phyloP scores from a whole-genome alignment of 2,329 filamentous ascomycete genomes.

The Neopestalotiopsis rosae region DNA sequence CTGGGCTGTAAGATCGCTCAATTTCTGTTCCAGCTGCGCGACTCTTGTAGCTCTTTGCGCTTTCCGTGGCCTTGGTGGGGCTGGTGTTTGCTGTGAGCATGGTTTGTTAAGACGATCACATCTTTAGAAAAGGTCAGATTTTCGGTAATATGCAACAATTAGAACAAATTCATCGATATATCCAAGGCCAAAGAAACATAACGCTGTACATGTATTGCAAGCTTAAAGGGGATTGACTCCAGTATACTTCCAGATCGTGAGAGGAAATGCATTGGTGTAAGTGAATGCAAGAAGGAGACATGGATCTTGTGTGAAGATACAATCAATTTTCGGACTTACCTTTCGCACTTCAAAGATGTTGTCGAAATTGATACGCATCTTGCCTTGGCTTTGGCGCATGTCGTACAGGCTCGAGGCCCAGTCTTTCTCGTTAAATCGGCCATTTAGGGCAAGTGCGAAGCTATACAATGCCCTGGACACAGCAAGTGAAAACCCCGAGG shows the following conservation, averaged over 20 bases:
- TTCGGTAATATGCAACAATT: no score
- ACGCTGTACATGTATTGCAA: no score
- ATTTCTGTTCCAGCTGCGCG: background rate
- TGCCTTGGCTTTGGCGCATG: constrained; percentile 21
- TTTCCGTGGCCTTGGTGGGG: constrained; percentile 10
- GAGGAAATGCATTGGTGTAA: no score
- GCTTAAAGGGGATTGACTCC: no score
- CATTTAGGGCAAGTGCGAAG: background rate
- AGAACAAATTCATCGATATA: no score
- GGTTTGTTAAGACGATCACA: constrained; percentile 20
- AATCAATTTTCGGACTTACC: constrained; percentile 6
- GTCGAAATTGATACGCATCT: constrained; percentile 15
- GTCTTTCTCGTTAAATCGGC: constrained; percentile 3
- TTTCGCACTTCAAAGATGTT: constrained; percentile 19
- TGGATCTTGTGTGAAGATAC: background rate
- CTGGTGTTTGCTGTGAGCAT: constrained; percentile 18
- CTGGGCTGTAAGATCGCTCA: constrained; percentile 7
- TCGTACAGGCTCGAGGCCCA: constrained; percentile 20
- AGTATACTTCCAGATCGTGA: no score
- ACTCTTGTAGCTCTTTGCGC: background rate
- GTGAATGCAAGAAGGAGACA: no score
- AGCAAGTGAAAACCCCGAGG: no score
- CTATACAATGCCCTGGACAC: no score
- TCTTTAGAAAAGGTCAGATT: constrained; percentile 1
- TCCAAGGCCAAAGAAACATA: no score